Evolutionary conservation across 2,329 filamentous ascomycete species (phyloP).

Genomic region (Botrytis fabae): DNA sequence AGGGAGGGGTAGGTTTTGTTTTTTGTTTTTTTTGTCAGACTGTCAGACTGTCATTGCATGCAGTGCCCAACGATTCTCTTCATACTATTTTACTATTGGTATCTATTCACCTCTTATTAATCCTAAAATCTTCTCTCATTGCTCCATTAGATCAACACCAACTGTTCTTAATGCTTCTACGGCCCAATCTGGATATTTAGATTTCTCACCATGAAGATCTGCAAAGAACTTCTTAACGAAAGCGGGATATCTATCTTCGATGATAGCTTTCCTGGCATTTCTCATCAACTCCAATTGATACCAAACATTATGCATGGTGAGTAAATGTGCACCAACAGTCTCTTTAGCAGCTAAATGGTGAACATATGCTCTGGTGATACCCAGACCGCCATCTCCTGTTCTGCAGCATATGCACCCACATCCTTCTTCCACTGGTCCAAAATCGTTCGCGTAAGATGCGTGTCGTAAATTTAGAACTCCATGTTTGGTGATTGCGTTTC

Average conservation of each 20-base stretch:
- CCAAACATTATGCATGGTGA: constrained; percentile 95
- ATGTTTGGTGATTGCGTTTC: constrained; percentile 80
- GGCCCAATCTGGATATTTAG: constrained; percentile 78
- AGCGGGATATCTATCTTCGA: constrained; percentile 76
- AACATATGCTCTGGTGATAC: constrained; percentile 84
- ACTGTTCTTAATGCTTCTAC: constrained; percentile 75
- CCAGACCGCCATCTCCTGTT: constrained; percentile 67
- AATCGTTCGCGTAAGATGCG: constrained; percentile 73
- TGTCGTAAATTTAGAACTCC: constrained; percentile 87
- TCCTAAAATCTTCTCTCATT: constrained; percentile 1
- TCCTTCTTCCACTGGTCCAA: constrained; percentile 76
- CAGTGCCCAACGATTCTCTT: background rate
- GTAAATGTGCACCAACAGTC: constrained; percentile 79
- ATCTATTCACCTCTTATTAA: constrained; percentile 15
- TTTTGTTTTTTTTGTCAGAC: background rate
- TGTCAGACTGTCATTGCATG: background rate
- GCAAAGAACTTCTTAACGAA: constrained; percentile 80
- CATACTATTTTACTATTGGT: constrained; percentile 13
- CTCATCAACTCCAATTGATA: constrained; percentile 87
- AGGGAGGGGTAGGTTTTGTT: constrained; percentile 1
- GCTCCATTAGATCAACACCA: constrained; percentile 68
- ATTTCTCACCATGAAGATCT: constrained; percentile 65
- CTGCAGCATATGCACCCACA: constrained; percentile 81
- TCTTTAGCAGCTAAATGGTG: constrained; percentile 93
- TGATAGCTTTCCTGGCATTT: constrained; percentile 70